Evolutionary conservation across 2,329 filamentous ascomycete species (phyloP).

Genomic region (Fusarium pseudograminearum): DNA sequence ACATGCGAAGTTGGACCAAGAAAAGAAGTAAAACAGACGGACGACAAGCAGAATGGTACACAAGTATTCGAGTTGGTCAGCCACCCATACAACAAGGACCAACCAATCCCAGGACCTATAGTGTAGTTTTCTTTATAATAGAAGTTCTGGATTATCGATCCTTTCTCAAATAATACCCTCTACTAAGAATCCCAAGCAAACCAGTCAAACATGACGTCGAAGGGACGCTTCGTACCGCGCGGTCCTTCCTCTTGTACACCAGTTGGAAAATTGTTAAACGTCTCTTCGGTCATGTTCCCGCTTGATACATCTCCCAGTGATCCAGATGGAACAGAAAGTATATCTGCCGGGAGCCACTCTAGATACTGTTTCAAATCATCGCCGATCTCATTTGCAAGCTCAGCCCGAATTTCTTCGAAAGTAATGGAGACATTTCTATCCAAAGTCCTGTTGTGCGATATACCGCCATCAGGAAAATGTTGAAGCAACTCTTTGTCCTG

Average conservation of each 20-base stretch:
- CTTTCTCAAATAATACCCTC: not conserved
- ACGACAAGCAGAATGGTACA: accelerated
- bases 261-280: no score
- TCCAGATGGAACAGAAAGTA: not conserved
- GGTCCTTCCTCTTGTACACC: accelerated
- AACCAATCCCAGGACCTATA: accelerated
- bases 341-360: not conserved
- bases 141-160: not conserved
- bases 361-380: not conserved
- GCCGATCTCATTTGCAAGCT: not conserved
- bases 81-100: not conserved
- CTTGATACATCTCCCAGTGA: no score
- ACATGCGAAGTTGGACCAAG: not conserved
- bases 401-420: not conserved
- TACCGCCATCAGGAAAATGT: accelerated
- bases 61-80: not conserved
- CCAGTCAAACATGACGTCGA: conserved; percentile 19
- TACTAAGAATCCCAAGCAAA: conserved; percentile 16
- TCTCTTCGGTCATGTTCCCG: not conserved
- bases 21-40: not conserved
- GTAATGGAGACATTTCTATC: accelerated
- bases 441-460: accelerated
- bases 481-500: not conserved
- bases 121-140: not conserved
- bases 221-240: not conserved